Conservation (phyloP, 306 rosid genomes). For the Trifolium repens region DNA sequence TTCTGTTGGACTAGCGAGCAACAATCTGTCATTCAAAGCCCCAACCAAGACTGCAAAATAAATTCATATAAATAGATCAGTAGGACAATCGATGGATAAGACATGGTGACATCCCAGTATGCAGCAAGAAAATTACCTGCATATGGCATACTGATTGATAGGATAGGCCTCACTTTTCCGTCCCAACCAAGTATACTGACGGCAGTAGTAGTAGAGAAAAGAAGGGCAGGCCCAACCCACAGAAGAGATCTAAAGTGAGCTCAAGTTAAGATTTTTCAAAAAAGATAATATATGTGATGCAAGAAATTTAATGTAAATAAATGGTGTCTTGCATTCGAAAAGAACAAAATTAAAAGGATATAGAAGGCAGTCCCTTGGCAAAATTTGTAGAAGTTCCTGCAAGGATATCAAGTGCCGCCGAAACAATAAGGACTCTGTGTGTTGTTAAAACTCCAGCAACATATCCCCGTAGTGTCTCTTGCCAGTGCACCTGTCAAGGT, state of each 20-base stretch:
- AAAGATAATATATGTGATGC: conserved; percentile 35
- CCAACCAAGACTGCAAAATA: conserved; percentile 78
- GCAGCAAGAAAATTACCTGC: conserved; percentile 64
- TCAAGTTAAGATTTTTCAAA: conserved; percentile 65
- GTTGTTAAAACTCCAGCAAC: conserved; percentile 93
- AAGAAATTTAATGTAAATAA: conserved; percentile 27
- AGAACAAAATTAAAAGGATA: conserved; percentile 64
- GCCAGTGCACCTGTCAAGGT: conserved; percentile 90
- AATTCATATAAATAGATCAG: conserved; percentile 44
- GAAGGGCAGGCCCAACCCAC: conserved; percentile 98
- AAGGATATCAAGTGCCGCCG: conserved; percentile 77
- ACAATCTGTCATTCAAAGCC: conserved; percentile 84
- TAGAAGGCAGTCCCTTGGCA: conserved; percentile 91
- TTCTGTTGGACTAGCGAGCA: conserved; percentile 89
- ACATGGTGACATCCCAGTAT: conserved; percentile 19
- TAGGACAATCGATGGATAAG: conserved; percentile 39
- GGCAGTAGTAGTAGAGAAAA: conserved; percentile 87
- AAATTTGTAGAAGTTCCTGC: conserved; percentile 74
- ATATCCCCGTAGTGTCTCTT: conserved; percentile 86
- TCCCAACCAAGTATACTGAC: conserved; percentile 96
- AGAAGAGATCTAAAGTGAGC: conserved; percentile 85
- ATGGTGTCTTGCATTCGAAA: conserved; percentile 9
- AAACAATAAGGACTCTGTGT: conserved; percentile 81
- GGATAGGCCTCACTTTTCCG: conserved; percentile 88
- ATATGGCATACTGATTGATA: conserved; percentile 81